Conservation (phyloP, 1,139 yeast species). For the Debaryomyces sp. region DNA sequence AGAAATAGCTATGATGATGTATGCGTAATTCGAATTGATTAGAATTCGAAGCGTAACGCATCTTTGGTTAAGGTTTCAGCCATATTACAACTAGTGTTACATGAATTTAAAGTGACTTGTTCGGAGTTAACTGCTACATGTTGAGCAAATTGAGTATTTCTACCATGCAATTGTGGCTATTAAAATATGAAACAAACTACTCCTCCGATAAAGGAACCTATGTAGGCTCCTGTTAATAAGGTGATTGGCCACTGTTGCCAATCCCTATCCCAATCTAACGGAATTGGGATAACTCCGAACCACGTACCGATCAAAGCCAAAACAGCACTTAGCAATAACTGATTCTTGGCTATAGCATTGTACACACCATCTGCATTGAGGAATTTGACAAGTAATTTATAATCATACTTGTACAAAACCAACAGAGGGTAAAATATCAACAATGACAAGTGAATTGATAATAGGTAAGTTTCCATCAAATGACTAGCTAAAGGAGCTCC, state of each 20-base stretch:
- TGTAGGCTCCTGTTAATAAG: slow-evolving; percentile 74
- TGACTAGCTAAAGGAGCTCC: slow-evolving; percentile 81
- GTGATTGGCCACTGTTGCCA: slow-evolving; percentile 99
- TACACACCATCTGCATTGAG: slow-evolving; percentile 27
- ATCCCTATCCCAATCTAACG: slow-evolving; percentile 95
- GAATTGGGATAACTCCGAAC: slow-evolving; percentile 93
- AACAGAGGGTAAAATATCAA: slow-evolving; percentile 67
- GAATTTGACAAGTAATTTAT: slow-evolving; percentile 29
- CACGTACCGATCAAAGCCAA: slow-evolving; percentile 76
- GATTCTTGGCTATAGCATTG: slow-evolving; percentile 32
- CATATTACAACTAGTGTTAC: no score
- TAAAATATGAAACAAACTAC: slow-evolving; percentile 13
- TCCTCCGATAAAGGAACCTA: slow-evolving; percentile 67
- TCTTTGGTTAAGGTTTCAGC: neutral
- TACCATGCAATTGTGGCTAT: neutral
- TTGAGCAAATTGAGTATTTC: neutral
- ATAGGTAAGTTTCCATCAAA: slow-evolving; percentile 58
- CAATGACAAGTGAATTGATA: slow-evolving; percentile 67
- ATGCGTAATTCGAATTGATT: neutral
- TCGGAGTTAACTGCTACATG: neutral
- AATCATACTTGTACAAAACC: slow-evolving; percentile 59
- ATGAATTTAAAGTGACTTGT: no score
- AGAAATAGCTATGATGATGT: neutral
- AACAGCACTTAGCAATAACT: slow-evolving; percentile 42
- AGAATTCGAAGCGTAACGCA: neutral